Percentiles rank a stretch among this genome's conserved stretches.
Evolutionary conservation across 768 basidiomycete species (phyloP).

Genomic region (Lactifluus pinguis): DNA sequence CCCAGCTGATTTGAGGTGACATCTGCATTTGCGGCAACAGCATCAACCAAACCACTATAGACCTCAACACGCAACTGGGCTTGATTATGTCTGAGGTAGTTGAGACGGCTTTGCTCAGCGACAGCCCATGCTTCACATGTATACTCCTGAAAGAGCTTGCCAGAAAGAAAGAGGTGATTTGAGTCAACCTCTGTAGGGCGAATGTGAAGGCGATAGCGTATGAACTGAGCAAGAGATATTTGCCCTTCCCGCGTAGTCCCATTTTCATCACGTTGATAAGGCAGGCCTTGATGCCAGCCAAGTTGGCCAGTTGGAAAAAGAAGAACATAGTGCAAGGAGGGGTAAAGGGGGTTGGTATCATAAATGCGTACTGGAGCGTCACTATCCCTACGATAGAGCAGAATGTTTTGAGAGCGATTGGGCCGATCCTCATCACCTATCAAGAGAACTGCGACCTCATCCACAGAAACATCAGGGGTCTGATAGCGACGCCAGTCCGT

Average conservation of each 20-base stretch:
- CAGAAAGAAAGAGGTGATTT: no score
- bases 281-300: not conserved
- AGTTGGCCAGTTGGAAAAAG: conserved; percentile 3
- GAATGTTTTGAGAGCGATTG: not conserved
- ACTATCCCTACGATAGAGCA: not conserved
- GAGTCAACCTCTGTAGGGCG: not conserved
- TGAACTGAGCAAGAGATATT: not conserved
- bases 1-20: no score
- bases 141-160: not conserved
- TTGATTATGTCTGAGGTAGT: no score
- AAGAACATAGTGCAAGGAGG: not conserved
- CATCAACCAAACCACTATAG: no score
- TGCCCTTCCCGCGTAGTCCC: no score
- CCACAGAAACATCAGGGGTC: not conserved
- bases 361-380: not conserved
- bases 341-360: not conserved
- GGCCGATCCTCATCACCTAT: not conserved
- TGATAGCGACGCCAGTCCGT: not conserved
- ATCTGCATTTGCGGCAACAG: no score
- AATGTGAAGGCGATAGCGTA: not conserved
- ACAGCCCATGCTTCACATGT: not conserved
- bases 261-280: not conserved
- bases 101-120: no score
- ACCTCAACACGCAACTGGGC: no score
- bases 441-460: not conserved